Evolutionary conservation across 78 protist genomes (phyloP).

Genomic region (Anaeramoeba flamelloides): DNA sequence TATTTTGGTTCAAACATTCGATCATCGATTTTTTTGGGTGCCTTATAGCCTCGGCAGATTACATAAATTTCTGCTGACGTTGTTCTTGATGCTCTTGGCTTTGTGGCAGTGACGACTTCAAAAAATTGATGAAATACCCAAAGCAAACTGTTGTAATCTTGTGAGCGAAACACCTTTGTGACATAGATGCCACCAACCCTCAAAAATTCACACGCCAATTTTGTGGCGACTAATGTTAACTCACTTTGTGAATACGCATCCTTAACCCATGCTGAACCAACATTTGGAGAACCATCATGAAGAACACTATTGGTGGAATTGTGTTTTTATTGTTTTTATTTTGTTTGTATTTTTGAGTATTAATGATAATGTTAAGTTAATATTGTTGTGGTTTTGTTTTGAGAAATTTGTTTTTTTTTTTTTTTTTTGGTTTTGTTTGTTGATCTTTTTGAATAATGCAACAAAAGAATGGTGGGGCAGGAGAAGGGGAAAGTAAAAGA

Average conservation of each 20-base stretch:
- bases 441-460: no score
- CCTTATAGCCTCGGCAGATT: slow-evolving; percentile 74
- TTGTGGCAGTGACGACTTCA: slow-evolving; percentile 79
- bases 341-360: not conserved
- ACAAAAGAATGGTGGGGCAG: no score
- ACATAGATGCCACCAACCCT: slow-evolving; percentile 64
- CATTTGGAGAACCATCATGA: slow-evolving; percentile 99
- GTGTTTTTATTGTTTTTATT: not conserved
- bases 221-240: slow-evolving; percentile 66
- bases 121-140: slow-evolving; percentile 82
- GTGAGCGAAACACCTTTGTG: slow-evolving; percentile 92
- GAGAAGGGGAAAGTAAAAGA: no score
- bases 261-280: slow-evolving; percentile 83
- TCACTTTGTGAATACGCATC: slow-evolving; percentile 90
- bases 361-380: no score
- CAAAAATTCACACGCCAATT: slow-evolving; percentile 79
- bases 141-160: slow-evolving; percentile 79
- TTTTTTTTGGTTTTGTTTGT: no score
- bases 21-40: slow-evolving; percentile 66
- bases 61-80: slow-evolving; percentile 95
- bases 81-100: slow-evolving; percentile 75
- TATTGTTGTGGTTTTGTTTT: no score
- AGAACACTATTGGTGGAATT: slow-evolving; percentile 43
- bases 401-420: no score
- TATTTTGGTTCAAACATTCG: slow-evolving; percentile 55